Conservation (phyloP, 306 rosid genomes). For the Vicia faba region DNA sequence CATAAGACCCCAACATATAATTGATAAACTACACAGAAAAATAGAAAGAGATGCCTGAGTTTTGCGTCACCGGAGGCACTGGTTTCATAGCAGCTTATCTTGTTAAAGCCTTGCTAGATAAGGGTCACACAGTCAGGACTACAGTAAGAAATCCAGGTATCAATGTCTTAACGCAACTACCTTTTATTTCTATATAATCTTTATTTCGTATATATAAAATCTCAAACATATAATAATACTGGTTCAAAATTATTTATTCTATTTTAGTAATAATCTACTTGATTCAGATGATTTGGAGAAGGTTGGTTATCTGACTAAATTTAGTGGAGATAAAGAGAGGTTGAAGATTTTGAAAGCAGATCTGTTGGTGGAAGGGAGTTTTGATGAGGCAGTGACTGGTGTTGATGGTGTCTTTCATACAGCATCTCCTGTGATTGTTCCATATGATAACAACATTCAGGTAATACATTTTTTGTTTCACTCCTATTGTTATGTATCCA, state of each 20-base stretch:
- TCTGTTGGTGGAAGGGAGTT: conserved; percentile 67
- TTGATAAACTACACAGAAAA: background rate
- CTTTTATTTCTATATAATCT: background rate
- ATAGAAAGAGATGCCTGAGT: conserved; percentile 58
- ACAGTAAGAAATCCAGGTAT: conserved; percentile 79
- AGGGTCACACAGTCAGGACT: conserved; percentile 66
- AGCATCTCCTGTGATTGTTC: conserved; percentile 77
- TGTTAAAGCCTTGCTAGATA: conserved; percentile 65
- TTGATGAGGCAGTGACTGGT: conserved; percentile 65
- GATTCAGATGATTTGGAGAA: conserved; percentile 51
- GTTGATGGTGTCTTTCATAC: conserved; percentile 87
- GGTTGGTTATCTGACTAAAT: conserved; percentile 64
- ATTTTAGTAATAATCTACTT: background rate
- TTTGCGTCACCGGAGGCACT: conserved; percentile 82
- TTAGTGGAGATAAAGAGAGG: conserved; percentile 71
- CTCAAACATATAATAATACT: too few species aligned
- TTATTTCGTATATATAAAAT: too few species aligned
- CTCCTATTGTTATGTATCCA: background rate
- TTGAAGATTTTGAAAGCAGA: conserved; percentile 67
- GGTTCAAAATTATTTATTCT: background rate
- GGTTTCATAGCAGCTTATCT: conserved; percentile 78
- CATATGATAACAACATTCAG: conserved; percentile 55
- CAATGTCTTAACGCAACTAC: background rate
- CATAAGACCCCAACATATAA: background rate
- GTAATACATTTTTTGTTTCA: background rate